These are phyloP conservation scores for Rhizophagus sp. DNA, from an alignment of 192 early-diverging fungal genomes.

Conservation along the genomic window DNA sequence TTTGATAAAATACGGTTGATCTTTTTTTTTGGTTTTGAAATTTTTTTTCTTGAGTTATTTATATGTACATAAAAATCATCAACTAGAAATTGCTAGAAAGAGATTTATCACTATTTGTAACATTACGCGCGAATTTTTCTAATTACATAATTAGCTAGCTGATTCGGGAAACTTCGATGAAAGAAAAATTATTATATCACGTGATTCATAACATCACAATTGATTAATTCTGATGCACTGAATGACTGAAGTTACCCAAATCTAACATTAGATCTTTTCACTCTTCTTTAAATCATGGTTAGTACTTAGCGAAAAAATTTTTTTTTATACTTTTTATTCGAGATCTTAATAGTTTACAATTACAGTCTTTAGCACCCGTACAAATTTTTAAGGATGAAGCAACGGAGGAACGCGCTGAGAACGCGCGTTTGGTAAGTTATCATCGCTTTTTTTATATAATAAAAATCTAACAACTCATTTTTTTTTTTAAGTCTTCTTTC, in stretches of 20 bases:
- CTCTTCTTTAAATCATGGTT: too few species aligned
- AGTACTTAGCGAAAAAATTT: too few species aligned
- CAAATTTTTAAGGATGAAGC: constrained; percentile 96
- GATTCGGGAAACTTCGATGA: not conserved
- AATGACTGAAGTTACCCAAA: too few species aligned
- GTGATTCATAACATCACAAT: too few species aligned
- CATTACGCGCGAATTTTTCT: too few species aligned
- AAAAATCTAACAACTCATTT: not conserved
- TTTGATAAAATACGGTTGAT: not conserved
- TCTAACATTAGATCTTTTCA: too few species aligned
- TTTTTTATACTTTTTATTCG: too few species aligned
- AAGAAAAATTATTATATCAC: too few species aligned
- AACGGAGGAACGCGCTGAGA: constrained; percentile 95
- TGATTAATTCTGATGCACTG: too few species aligned
- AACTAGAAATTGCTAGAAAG: not conserved
- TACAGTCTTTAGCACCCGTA: constrained; percentile 70
- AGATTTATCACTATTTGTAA: not conserved
- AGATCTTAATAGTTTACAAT: too few species aligned
- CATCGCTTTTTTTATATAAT: not conserved
- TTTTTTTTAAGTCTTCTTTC: constrained; percentile 74
- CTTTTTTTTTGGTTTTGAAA: too few species aligned
- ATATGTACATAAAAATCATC: not conserved
- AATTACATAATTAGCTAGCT: not conserved
- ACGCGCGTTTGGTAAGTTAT: constrained; percentile 87
- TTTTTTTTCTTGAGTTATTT: not conserved